Base-by-base conservation (phyloP, 2,329 filamentous ascomycete species). In the Orbilia quercus region DNA sequence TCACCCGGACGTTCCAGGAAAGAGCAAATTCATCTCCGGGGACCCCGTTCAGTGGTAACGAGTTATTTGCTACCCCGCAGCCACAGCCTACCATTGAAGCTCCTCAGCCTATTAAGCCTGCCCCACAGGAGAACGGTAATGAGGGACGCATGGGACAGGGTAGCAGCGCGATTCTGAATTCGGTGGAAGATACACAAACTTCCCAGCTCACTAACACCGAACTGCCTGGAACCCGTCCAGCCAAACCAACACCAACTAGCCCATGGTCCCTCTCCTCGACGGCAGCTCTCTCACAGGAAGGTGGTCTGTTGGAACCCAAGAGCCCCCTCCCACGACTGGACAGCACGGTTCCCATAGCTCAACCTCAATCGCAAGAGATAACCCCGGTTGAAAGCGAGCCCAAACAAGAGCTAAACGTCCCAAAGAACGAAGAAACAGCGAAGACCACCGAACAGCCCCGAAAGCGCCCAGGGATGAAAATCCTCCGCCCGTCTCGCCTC, bases 381-480 rank as follows among this genome's bases (percentile, higher is more conserved):
- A 53, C 60, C 20, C 62, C 69, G 9, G 28, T 31, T 31, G 28
- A 31, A 31, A 5, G 5, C 9, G 28, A 31, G 9, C 9, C 9
- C 28, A 31, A 40, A 59, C 59, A 1, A 59, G 65, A 22, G 14
- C 45, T 20, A 59, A 73, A 42, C 40, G 47, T 25, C 31, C 38
- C 40, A 73, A 66, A 73, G 34, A 12, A 38, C 1, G 69, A 73
- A 2, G 69, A 73, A 14, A 14, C 28, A 20, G n/a, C 44, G 12
- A 73, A 73, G 25, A 20, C 36, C 28, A 20, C 42, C 7, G 62
- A 66, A 3, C 58, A 71, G 23, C 67, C 67, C 31, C 59, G 60
- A 14, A 73, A 62, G 54, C 69, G 69, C 6, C 60, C 69, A 6
- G 69, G 69, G 28, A 73, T 73, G 69, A 73, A 73, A 28, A 65